Percentiles rank a stretch among this genome's conserved stretches.
phyloP scores from a whole-genome alignment of 768 basidiomycete species.

The Mycena crocata region DNA sequence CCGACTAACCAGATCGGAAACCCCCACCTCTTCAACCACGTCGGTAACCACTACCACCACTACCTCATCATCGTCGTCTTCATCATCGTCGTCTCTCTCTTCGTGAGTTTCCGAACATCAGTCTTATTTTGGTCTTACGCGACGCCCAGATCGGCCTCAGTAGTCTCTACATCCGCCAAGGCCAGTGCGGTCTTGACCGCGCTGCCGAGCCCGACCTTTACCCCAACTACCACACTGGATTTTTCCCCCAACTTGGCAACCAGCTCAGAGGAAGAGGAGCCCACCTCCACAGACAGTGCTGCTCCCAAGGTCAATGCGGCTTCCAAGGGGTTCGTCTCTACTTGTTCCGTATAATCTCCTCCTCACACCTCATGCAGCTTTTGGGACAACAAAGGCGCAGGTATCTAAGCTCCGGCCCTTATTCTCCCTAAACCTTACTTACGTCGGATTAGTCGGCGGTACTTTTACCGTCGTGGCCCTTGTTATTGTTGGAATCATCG shows the following conservation, averaged over 20 bases:
- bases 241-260: not conserved
- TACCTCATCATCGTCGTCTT: constrained; percentile 59
- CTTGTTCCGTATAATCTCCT: not conserved
- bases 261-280: not conserved
- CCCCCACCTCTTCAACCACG: constrained; percentile 31
- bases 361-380: constrained; percentile 18
- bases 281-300: not conserved
- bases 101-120: constrained; percentile 55
- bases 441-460: constrained; percentile 22
- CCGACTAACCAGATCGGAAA: not conserved
- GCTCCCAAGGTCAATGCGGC: constrained; percentile 16
- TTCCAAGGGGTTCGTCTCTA: constrained; percentile 15
- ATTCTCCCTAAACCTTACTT: too few species aligned
- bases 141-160: not conserved
- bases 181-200: not conserved
- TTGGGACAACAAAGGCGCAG: constrained; percentile 31
- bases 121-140: not conserved
- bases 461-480: constrained; percentile 31
- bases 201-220: not conserved
- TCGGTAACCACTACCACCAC: constrained; percentile 31
- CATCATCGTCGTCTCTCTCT: constrained; percentile 73
- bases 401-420: not conserved
- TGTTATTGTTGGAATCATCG: constrained; percentile 18
- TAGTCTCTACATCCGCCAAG: not conserved
- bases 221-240: not conserved